Base-by-base conservation (phyloP, 169 alveolate genomes). In the Cryptosporidium sp. region DNA sequence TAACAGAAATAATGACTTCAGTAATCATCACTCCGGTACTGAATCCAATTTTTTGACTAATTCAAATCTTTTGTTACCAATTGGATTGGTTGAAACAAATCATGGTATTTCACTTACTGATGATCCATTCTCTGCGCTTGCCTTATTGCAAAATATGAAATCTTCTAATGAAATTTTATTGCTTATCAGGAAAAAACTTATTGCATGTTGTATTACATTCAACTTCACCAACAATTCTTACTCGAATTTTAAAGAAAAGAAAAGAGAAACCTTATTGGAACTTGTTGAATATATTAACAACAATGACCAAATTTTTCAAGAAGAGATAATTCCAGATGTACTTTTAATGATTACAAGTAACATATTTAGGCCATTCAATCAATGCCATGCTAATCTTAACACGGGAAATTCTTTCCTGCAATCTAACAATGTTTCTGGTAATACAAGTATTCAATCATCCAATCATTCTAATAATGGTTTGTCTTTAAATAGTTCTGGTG, bases 221-320 rank as follows among this genome's bases (percentile, higher is more conserved):
- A 96, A 95, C 80, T 94, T 95, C 75, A 75, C 92, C 55, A 74
- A 84, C 86, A 69, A 75, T 48, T 65, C 86, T 52, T 71, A 51
- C 84, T 91, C 91, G 67, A 85, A 93, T 70, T 91, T 93, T 35
- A 95, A 94, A 39, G 97, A 95, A 74, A 86, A 94, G 62, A 95
- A 95, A 86, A 85, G 97, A 51, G 97, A 94, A 71, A 94, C 96
- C 9, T 92, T 95, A 33, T 85, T 95, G 73, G 97, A 95, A 87
- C 92, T 95, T 29, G 95, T 95, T 41, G 97, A 95, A 94, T 95
- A 86, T 84, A 91, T 86, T 18, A 92, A 91, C 80, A 93, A 94
- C 29, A 92, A 75, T 31, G 71, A 59, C 62, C 80, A 58, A 0
- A 33, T 52, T 23, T 50, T 70, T 61, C 85, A 84, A 50, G 89